Evolutionary conservation across 2,329 filamentous ascomycete genomes (phyloP).

Genomic region (Colletotrichum lini): DNA sequence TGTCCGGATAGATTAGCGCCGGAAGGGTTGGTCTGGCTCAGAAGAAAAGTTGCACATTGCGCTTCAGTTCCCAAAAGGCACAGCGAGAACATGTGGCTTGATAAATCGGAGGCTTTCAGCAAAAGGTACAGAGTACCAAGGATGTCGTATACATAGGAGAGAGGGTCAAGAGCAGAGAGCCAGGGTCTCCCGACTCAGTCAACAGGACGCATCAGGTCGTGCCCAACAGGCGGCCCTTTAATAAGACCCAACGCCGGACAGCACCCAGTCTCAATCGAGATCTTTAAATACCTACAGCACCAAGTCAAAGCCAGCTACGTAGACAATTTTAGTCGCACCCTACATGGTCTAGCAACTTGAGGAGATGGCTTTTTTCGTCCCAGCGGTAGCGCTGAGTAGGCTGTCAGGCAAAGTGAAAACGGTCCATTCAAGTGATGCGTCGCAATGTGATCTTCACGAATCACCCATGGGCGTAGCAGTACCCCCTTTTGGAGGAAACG

Average conservation of each 20-base stretch:
- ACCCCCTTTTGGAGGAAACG: slow-evolving; percentile 32
- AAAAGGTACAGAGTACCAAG: neutral
- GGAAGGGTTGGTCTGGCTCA: slow-evolving; percentile 22
- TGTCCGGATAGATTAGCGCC: slow-evolving; percentile 3
- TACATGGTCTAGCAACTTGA: slow-evolving; percentile 6
- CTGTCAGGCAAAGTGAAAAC: slow-evolving; percentile 8
- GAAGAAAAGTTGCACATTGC: neutral
- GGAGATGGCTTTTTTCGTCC: neutral
- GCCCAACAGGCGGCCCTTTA: slow-evolving; percentile 29
- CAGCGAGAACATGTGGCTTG: neutral
- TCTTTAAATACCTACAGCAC: slow-evolving; percentile 33
- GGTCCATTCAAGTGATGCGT: slow-evolving; percentile 2
- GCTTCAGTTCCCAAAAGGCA: slow-evolving; percentile 6
- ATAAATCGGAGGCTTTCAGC: slow-evolving; percentile 2
- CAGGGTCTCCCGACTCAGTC: slow-evolving; percentile 26
- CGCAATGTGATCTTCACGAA: neutral
- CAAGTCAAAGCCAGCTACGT: slow-evolving; percentile 27
- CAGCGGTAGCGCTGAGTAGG: neutral
- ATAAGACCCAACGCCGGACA: slow-evolving; percentile 24
- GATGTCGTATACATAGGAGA: neutral
- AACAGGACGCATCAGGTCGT: slow-evolving; percentile 28
- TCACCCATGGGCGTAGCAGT: neutral
- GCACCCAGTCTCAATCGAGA: slow-evolving; percentile 26
- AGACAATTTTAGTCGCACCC: slow-evolving; percentile 12
- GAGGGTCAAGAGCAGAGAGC: slow-evolving; percentile 2